Base-by-base conservation (phyloP, 1,284 basidiomycete species). In the Ustilago loliicola region DNA sequence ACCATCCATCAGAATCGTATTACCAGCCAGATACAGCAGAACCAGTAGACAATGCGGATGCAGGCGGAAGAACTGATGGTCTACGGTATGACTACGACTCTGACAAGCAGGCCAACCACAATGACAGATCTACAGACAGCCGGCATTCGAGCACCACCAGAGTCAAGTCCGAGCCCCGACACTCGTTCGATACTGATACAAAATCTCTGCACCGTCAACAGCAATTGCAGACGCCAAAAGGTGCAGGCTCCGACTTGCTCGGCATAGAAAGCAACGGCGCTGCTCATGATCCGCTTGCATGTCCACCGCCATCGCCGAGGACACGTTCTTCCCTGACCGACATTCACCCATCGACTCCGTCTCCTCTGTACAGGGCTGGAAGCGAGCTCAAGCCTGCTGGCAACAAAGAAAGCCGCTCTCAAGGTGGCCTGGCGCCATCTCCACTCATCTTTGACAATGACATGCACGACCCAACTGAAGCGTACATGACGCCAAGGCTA, bases 1-100 rank as follows among this genome's bases (percentile, higher is more conserved):
- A 29, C 21, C 34, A 38, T 50, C 50, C 54, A 0, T 48, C 32
- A 17, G 67, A 78, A 34, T 71, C 67, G 2, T 79, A 70, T 48
- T 66, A 66, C 29, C 67, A 66, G 30, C 60, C 67, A 34, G 58
- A 61, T 19, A 30, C 32, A 2, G 70, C 73, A n/a, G 77, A 79
- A 27, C 36, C 65, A 15, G 59, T 71, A 6, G 65, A 76, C 45
- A 72, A 34, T 29, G 61, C 48, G 6, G 61, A 67, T 58, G 50
- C 65, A 17, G 61, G 65, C 23, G 61, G 64, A 3, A 53, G 68
- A 32, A 64, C 61, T 0, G 40, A 61, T 48, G 65, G 58, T 4
- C 40, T 70, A 30, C 45, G 42, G 25, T 75, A 66, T 32, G 51
- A 62, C n/a, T 64, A 52, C 38, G 66, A 65, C 21, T 62, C 61